These are phyloP conservation scores for Cyclotella choctawhatcheeana DNA, from an alignment of 108 stramenopile genomes.

Conservation along the genomic window DNA sequence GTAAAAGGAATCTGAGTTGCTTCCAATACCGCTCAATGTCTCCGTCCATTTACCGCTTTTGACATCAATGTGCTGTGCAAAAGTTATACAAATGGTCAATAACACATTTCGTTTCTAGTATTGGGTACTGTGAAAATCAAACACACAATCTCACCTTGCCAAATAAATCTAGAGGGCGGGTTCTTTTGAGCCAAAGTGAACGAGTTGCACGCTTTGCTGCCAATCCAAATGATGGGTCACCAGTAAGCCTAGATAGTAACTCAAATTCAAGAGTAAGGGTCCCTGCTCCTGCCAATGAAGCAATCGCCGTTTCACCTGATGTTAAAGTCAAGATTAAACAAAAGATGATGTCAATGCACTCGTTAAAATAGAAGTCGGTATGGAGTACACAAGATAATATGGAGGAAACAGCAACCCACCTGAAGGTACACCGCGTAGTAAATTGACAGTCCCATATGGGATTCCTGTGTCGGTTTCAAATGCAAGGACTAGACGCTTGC, in stretches of 20 bases:
- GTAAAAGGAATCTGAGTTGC: slow-evolving; percentile 94
- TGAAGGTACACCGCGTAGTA: slow-evolving; percentile 79
- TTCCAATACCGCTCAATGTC: slow-evolving; percentile 85
- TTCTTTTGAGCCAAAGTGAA: slow-evolving; percentile 75
- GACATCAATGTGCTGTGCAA: slow-evolving; percentile 87
- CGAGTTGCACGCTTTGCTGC: slow-evolving; percentile 76
- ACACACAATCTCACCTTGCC: slow-evolving; percentile 49
- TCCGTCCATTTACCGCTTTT: slow-evolving; percentile 89
- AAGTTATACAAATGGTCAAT: too few relatives aligned
- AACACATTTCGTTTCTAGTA: neutral
- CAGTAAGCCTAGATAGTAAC: slow-evolving; percentile 80
- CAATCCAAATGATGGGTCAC: slow-evolving; percentile 72
- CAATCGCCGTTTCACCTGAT: slow-evolving; percentile 82
- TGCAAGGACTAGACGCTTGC: slow-evolving; percentile 78
- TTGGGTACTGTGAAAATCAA: neutral
- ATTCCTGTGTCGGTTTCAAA: slow-evolving; percentile 92
- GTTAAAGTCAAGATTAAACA: too few relatives aligned
- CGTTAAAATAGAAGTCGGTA: too few relatives aligned
- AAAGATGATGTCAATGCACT: too few relatives aligned
- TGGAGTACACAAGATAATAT: too few relatives aligned
- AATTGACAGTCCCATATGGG: slow-evolving; percentile 94
- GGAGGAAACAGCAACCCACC: slow-evolving; percentile 85
- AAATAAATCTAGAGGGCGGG: slow-evolving; percentile 63
- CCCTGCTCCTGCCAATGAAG: slow-evolving; percentile 90
- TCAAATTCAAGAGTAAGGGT: slow-evolving; percentile 89